These are phyloP conservation scores for Phytopythium delawarense DNA, from an alignment of 352 stramenopile genomes.

Conservation along the genomic window DNA sequence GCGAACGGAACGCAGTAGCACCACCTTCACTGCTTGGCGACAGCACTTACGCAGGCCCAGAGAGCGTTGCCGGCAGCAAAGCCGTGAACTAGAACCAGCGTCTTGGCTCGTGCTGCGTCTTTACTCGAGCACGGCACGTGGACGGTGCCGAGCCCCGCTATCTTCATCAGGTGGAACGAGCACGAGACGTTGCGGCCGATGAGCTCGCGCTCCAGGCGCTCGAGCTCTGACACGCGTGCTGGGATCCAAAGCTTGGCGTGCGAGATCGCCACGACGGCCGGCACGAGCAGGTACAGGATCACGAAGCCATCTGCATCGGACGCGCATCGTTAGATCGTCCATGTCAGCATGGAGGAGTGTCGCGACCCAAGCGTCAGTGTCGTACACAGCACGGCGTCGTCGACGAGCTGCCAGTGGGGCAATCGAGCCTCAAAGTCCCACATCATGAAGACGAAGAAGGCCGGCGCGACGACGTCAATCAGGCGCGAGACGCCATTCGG, in stretches of 20 bases:
- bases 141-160: conserved; percentile 59
- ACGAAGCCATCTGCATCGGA: conserved; percentile 21
- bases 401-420: conserved; percentile 28
- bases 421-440: conserved; percentile 19
- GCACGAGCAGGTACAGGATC: conserved; percentile 27
- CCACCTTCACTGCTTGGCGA: background rate
- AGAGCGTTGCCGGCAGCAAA: conserved; percentile 63
- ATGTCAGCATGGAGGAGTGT: background rate
- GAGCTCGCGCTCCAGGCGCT: conserved; percentile 43
- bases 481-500: conserved; percentile 18
- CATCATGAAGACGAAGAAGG: conserved; percentile 26
- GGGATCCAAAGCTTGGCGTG: conserved; percentile 45
- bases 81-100: conserved; percentile 58
- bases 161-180: conserved; percentile 43
- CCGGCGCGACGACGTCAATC: conserved; percentile 18
- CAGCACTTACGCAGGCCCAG: conserved; percentile 51
- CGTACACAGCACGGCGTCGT: conserved; percentile 29
- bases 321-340: background rate
- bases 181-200: conserved; percentile 34
- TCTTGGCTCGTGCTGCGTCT: conserved; percentile 17
- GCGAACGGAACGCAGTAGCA: background rate
- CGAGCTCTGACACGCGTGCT: conserved; percentile 39
- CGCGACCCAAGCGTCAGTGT: background rate
- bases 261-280: conserved; percentile 25
- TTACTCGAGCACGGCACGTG: conserved; percentile 43